Conservation (phyloP, 2,329 filamentous ascomycete genomes). For the Rachicladosporium sp. region DNA sequence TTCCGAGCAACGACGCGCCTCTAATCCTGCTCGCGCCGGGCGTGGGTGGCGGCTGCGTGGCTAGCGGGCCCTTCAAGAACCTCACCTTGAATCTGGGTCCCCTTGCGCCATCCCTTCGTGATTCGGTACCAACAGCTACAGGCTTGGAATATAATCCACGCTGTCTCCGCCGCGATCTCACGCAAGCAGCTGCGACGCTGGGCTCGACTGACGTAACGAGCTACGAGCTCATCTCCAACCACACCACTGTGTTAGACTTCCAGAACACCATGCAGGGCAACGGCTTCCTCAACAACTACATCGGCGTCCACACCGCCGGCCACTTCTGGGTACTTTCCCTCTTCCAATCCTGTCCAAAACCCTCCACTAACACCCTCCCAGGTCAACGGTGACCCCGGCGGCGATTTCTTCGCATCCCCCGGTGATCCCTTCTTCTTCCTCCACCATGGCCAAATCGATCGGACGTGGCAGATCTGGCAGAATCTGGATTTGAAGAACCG, state of each 20-base stretch:
- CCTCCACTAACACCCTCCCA: conserved; percentile 2
- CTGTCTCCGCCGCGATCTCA: conserved; percentile 28
- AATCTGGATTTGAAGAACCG: conserved; percentile 28
- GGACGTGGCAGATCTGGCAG: conserved; percentile 41
- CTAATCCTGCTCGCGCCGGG: conserved; percentile 31
- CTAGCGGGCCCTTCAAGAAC: conserved; percentile 38
- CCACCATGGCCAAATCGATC: conserved; percentile 38
- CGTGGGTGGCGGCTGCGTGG: conserved; percentile 42
- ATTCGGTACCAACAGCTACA: conserved; percentile 19
- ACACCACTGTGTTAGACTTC: conserved; percentile 11
- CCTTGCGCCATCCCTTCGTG: conserved; percentile 26
- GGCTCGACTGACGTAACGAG: conserved; percentile 10
- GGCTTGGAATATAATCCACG: conserved; percentile 22
- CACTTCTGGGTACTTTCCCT: conserved; percentile 26
- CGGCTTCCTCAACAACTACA: conserved; percentile 6
- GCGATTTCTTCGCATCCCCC: conserved; percentile 33
- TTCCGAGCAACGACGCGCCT: conserved; percentile 6
- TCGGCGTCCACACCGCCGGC: conserved; percentile 33
- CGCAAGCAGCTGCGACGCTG: conserved; percentile 7
- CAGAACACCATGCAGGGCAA: conserved; percentile 17
- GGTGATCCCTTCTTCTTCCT: conserved; percentile 37
- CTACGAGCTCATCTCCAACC: conserved; percentile 11
- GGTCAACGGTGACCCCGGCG: conserved; percentile 16
- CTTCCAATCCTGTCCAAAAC: too few relatives aligned
- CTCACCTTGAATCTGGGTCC: conserved; percentile 37